phyloP scores from a whole-genome alignment of 2,329 filamentous ascomycete species.

The Bipolaris sorokiniana region DNA sequence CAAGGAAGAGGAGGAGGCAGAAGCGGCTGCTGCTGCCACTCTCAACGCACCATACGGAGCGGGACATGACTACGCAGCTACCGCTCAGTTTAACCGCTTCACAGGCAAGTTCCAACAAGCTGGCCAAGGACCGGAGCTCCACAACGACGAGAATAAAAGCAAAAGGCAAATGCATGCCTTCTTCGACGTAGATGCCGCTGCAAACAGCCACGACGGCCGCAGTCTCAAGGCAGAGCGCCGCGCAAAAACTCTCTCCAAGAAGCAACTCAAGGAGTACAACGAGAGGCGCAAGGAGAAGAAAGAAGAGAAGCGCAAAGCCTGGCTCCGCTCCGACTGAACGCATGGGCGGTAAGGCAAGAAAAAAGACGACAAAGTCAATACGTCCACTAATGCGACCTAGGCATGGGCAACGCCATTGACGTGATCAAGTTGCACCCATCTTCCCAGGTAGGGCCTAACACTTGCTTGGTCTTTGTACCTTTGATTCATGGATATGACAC shows the following conservation, averaged over 20 bases:
- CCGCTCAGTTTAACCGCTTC: slow-evolving; percentile 87
- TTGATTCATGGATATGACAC: slow-evolving; percentile 5
- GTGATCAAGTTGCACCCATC: slow-evolving; percentile 9
- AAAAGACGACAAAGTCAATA: slow-evolving; percentile 22
- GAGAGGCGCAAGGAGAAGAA: slow-evolving; percentile 88
- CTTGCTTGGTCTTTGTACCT: slow-evolving; percentile 5
- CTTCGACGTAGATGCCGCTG: slow-evolving; percentile 94
- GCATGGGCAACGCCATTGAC: slow-evolving; percentile 12
- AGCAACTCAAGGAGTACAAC: slow-evolving; percentile 89
- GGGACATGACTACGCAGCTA: slow-evolving; percentile 64
- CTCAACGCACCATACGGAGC: slow-evolving; percentile 27
- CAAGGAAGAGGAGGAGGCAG: slow-evolving; percentile 48
- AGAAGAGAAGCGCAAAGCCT: slow-evolving; percentile 91
- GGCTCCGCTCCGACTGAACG: slow-evolving; percentile 75
- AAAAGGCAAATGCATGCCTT: slow-evolving; percentile 88
- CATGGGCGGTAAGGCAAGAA: slow-evolving; percentile 39
- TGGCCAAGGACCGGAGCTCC: slow-evolving; percentile 72
- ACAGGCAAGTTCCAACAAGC: slow-evolving; percentile 80
- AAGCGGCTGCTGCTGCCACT: slow-evolving; percentile 35
- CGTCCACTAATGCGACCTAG: slow-evolving; percentile 40
- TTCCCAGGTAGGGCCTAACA: slow-evolving; percentile 28
- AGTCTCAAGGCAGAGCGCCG: slow-evolving; percentile 91
- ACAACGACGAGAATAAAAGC: slow-evolving; percentile 87
- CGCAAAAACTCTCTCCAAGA: slow-evolving; percentile 80
- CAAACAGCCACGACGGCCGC: slow-evolving; percentile 85